Percentiles rank a stretch among this genome's conserved stretches.
phyloP scores from a whole-genome alignment of 768 basidiomycete species.

The Gloeophyllum trabeum region DNA sequence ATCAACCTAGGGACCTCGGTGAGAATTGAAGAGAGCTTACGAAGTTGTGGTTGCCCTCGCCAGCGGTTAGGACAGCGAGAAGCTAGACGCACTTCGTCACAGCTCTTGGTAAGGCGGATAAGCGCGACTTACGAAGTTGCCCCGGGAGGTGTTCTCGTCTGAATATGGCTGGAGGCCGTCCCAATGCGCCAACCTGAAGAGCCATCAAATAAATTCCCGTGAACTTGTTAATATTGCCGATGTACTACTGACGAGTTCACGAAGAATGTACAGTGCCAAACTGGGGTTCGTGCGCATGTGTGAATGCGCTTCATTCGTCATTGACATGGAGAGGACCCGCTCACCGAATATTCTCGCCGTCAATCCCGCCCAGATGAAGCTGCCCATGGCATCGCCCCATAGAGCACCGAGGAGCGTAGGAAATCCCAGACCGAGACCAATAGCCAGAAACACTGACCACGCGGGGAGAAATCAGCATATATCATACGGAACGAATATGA shows the following conservation, averaged over 20 bases:
- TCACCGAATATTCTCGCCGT: slow-evolving; percentile 49
- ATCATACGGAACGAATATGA: neutral
- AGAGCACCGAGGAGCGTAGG: slow-evolving; percentile 43
- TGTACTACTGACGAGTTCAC: slow-evolving; percentile 65
- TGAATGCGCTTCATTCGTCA: too few species aligned
- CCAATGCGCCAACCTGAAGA: slow-evolving; percentile 61
- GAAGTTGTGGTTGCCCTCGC: slow-evolving; percentile 75
- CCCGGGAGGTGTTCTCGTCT: slow-evolving; percentile 68
- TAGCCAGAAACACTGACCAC: slow-evolving; percentile 52
- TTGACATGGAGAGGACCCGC: too few species aligned
- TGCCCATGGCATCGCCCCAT: slow-evolving; percentile 57
- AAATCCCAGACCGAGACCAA: slow-evolving; percentile 45
- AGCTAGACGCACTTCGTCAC: slow-evolving; percentile 40
- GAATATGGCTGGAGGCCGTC: slow-evolving; percentile 73
- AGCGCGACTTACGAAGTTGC: slow-evolving; percentile 44
- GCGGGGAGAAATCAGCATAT: too few species aligned
- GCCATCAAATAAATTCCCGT: neutral
- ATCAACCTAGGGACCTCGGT: neutral
- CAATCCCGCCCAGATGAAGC: slow-evolving; percentile 63
- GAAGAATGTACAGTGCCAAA: slow-evolving; percentile 65
- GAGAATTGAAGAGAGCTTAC: slow-evolving; percentile 25
- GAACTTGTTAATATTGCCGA: neutral
- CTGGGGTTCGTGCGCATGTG: too few species aligned
- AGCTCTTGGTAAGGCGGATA: neutral
- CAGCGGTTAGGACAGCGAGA: slow-evolving; percentile 57